A percentile compares a stretch with the other conserved stretches of the same genome.
Conservation (phyloP, 306 rosid genomes). For the Pyrus bretschneideri region DNA sequence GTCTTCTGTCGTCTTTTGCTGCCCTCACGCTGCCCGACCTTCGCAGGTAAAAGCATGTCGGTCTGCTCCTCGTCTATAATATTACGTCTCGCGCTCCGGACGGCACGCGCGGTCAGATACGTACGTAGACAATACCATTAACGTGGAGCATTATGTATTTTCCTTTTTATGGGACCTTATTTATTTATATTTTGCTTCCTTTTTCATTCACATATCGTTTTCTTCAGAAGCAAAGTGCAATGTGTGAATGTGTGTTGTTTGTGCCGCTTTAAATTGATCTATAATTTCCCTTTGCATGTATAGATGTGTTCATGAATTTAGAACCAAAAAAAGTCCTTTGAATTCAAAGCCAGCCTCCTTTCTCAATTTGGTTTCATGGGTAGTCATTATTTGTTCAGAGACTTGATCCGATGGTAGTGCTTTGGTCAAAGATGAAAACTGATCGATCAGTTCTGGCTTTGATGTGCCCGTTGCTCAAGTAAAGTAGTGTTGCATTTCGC, state of each 20-base stretch:
- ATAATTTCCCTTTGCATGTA: background rate
- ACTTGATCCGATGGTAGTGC: background rate
- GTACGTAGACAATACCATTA: slow-evolving; percentile 11
- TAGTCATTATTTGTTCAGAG: background rate
- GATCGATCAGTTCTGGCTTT: background rate
- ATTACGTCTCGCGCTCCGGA: slow-evolving; percentile 45
- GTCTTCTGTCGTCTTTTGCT: slow-evolving; percentile 48
- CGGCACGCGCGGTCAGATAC: slow-evolving; percentile 74
- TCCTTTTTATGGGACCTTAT: background rate
- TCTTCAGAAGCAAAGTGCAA: slow-evolving; percentile 20
- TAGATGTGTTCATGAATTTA: background rate
- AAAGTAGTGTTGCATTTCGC: background rate
- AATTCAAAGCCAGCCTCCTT: background rate
- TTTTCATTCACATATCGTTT: slow-evolving; percentile 30
- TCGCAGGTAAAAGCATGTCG: background rate
- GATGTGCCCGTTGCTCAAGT: background rate
- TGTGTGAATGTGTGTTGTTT: background rate
- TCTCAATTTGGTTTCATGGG: background rate
- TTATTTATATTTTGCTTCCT: slow-evolving; percentile 6
- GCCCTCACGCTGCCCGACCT: slow-evolving; percentile 42
- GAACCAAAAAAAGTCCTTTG: background rate
- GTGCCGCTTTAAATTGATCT: background rate
- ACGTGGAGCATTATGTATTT: background rate
- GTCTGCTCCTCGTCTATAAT: background rate
- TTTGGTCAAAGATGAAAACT: slow-evolving; percentile 6